These are phyloP conservation scores for Saccharomyces hybrid DNA, from an alignment of 1,139 yeast species.

Conservation along the genomic window DNA sequence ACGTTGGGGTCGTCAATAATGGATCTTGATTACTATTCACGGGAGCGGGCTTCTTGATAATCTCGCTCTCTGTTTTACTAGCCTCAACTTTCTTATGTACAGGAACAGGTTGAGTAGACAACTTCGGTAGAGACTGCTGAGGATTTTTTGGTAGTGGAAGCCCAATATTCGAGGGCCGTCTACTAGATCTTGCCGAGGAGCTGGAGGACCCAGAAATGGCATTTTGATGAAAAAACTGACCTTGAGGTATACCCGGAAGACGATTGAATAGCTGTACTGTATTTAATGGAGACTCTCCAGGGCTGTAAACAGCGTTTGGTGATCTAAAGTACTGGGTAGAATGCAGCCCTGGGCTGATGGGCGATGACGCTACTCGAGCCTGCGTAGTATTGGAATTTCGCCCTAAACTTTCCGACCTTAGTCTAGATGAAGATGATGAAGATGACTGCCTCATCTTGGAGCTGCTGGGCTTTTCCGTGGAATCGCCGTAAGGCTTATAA, in stretches of 20 bases:
- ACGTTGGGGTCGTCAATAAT: slow-evolving; percentile 14
- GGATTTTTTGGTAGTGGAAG: not conserved
- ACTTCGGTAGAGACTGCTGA: slow-evolving; percentile 1
- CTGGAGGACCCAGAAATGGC: slow-evolving; percentile 6
- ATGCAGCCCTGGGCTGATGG: slow-evolving; percentile 9
- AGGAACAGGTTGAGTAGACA: not conserved
- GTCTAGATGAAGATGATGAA: slow-evolving; percentile 1
- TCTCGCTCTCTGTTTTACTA: not conserved
- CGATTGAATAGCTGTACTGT: slow-evolving; percentile 9
- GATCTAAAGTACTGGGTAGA: slow-evolving; percentile 8
- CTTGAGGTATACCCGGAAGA: slow-evolving; percentile 8
- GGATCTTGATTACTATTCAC: slow-evolving; percentile 7
- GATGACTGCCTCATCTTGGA: not conserved
- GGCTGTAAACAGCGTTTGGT: slow-evolving; percentile 9
- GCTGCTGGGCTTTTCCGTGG: not conserved
- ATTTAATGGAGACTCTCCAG: slow-evolving; percentile 11
- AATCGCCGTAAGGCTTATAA: slow-evolving; percentile 10
- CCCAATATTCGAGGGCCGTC: slow-evolving; percentile 13
- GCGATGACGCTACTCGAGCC: slow-evolving; percentile 4
- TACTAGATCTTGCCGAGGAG: slow-evolving; percentile 11
- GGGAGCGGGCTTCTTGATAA: not conserved
- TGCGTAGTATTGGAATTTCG: not conserved
- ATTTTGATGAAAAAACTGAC: not conserved
- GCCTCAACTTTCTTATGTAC: not conserved
- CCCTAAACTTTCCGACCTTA: not conserved